phyloP scores from a whole-genome alignment of 345 rosid species.

The Laguncularia racemosa region DNA sequence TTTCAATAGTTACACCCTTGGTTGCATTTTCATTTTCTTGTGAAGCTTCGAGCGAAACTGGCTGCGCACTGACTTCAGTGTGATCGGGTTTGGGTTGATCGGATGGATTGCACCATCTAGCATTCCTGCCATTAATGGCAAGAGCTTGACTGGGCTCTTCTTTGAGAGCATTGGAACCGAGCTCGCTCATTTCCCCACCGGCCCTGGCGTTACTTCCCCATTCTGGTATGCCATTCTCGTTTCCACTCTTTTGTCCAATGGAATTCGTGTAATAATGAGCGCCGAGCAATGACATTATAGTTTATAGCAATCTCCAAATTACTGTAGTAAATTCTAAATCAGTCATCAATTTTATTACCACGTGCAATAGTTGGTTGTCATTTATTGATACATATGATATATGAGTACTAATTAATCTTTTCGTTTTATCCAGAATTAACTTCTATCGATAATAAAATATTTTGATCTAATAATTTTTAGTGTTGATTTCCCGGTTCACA shows the following conservation, averaged over 20 bases:
- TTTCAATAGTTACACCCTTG: too few species aligned
- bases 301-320: background rate
- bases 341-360: too few species aligned
- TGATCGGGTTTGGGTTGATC: slow-evolving; percentile 81
- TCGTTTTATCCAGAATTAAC: too few species aligned
- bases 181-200: slow-evolving; percentile 88
- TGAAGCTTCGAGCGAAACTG: slow-evolving; percentile 77
- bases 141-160: slow-evolving; percentile 90
- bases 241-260: too few species aligned
- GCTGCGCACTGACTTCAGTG: slow-evolving; percentile 67
- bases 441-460: too few species aligned
- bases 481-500: too few species aligned
- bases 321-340: background rate
- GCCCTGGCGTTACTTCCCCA: slow-evolving; percentile 59
- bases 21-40: background rate
- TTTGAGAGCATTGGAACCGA: slow-evolving; percentile 88
- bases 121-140: slow-evolving; percentile 71
- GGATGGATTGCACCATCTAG: slow-evolving; percentile 97
- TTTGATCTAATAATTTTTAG: too few species aligned
- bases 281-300: too few species aligned
- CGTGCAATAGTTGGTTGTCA: too few species aligned
- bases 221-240: slow-evolving; percentile 36
- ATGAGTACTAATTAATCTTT: too few species aligned
- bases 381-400: too few species aligned
- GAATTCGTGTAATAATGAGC: too few species aligned